Conservation (phyloP, 179 eudicot species). For the Spinacia oleracea region DNA sequence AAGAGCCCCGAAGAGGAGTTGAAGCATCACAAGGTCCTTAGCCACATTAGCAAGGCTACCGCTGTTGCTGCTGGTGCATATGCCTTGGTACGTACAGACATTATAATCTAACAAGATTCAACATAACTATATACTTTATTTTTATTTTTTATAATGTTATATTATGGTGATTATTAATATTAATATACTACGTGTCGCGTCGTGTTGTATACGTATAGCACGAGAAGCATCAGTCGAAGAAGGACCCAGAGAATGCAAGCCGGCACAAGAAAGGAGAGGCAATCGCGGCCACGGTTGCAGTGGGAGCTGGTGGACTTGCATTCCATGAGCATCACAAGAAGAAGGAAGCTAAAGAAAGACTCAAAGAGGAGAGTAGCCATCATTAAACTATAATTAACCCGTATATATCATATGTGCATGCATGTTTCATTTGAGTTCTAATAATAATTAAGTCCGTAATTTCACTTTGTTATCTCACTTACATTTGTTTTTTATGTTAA, state of each 20-base stretch:
- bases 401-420: too few species aligned
- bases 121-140: too few species aligned
- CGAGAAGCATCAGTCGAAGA: conserved; percentile 41
- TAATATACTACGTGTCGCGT: too few species aligned
- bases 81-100: conserved; percentile 30
- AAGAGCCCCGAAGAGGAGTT: conserved; percentile 25
- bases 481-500: neutral
- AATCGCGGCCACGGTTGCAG: conserved; percentile 31
- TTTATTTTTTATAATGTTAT: too few species aligned
- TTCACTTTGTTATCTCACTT: too few species aligned
- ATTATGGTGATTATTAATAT: neutral
- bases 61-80: conserved; percentile 30
- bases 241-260: conserved; percentile 36
- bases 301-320: conserved; percentile 40
- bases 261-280: conserved; percentile 33
- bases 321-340: conserved; percentile 44
- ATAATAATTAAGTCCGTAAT: neutral
- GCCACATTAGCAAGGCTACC: conserved; percentile 19
- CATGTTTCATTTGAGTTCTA: neutral
- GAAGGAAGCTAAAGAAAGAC: conserved; percentile 34
- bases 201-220: conserved; percentile 22
- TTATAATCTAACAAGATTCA: too few species aligned
- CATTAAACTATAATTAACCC: neutral
- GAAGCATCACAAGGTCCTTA: conserved; percentile 30
- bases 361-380: conserved; percentile 22